phyloP scores from a whole-genome alignment of 345 rosid species.

The Euphorbia peplus region DNA sequence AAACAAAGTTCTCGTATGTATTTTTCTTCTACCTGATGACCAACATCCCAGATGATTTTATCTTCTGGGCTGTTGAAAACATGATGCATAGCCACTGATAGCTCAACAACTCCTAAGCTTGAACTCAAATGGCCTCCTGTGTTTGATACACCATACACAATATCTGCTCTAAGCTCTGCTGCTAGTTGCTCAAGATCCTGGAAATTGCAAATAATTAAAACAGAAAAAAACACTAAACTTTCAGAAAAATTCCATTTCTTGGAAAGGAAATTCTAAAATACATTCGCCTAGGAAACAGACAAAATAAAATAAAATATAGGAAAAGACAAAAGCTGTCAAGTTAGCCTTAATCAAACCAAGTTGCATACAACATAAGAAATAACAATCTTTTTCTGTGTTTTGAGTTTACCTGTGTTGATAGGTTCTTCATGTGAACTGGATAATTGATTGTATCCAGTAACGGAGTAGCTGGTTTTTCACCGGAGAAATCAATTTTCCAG shows the following conservation, averaged over 20 bases:
- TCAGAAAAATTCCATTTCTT: neutral
- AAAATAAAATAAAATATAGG: neutral
- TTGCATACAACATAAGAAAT: neutral
- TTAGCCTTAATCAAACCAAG: neutral
- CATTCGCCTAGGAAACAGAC: neutral
- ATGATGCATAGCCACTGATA: conserved; percentile 58
- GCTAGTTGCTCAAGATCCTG: conserved; percentile 71
- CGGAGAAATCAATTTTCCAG: conserved; percentile 45
- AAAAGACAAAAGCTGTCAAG: conserved; percentile 5
- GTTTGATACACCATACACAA: conserved; percentile 47
- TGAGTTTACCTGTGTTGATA: conserved; percentile 43
- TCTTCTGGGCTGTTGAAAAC: conserved; percentile 65
- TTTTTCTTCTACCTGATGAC: conserved; percentile 54
- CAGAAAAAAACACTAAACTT: no score
- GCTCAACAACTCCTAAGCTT: conserved; percentile 66
- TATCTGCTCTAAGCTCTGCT: conserved; percentile 61
- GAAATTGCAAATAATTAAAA: neutral
- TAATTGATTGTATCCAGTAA: conserved; percentile 67
- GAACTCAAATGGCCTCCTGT: conserved; percentile 71
- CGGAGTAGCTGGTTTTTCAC: conserved; percentile 58
- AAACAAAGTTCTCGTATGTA: no score
- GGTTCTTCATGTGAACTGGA: conserved; percentile 74
- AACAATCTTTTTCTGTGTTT: neutral
- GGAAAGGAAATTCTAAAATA: neutral
- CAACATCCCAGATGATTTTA: conserved; percentile 76